These are phyloP conservation scores for Fusarium mexicanum DNA, from an alignment of 2,329 filamentous ascomycete genomes.

Conservation along the genomic window DNA sequence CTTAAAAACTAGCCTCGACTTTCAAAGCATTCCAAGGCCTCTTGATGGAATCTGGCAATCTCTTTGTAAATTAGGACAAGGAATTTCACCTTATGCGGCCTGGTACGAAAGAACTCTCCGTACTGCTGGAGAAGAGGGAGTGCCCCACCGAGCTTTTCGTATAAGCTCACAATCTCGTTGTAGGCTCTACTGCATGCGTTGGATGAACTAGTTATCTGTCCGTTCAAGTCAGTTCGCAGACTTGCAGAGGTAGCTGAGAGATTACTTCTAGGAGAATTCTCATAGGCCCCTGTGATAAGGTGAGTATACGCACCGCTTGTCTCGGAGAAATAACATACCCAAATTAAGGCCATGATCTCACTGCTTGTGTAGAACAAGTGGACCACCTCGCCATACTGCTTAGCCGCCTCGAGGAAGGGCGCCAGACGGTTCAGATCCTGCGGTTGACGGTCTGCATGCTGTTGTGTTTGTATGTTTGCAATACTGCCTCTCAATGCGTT, in stretches of 20 bases:
- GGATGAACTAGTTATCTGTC: neutral
- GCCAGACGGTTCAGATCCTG: neutral
- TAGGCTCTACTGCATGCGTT: accelerated
- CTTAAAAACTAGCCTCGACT: accelerated
- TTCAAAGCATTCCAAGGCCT: neutral
- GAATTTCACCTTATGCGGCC: neutral
- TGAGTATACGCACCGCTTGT: too few species aligned
- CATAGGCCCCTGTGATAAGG: neutral
- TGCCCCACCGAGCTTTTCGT: accelerated
- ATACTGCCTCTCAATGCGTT: accelerated
- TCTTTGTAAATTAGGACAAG: accelerated
- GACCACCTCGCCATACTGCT: neutral
- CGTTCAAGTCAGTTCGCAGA: accelerated
- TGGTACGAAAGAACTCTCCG: neutral
- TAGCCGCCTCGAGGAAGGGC: neutral
- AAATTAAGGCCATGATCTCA: neutral
- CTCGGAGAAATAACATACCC: too few species aligned
- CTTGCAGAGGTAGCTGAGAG: accelerated
- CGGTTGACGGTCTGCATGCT: accelerated
- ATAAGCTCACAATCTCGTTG: neutral
- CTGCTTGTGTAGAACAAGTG: accelerated
- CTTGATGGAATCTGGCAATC: accelerated
- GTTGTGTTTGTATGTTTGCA: accelerated
- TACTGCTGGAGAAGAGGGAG: neutral
- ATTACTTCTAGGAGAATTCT: accelerated